Evolutionary conservation across 1,139 yeast species (phyloP).

Genomic region (Keqinozyma sinolaborantium): DNA sequence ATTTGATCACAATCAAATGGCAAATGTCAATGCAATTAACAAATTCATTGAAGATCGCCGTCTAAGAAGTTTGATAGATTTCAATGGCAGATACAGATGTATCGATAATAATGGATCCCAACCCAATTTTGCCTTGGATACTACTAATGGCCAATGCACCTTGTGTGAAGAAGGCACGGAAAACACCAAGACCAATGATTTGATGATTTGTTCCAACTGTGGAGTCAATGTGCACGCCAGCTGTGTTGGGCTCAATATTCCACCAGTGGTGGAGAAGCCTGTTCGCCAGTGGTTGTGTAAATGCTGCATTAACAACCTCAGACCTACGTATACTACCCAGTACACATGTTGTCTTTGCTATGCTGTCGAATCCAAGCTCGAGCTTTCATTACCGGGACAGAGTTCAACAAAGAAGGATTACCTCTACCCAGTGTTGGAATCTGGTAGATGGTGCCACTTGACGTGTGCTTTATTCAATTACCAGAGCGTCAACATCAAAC

Average conservation of each 20-base stretch:
- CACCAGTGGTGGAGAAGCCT: slow-evolving; percentile 19
- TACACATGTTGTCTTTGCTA: slow-evolving; percentile 71
- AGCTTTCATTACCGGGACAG: slow-evolving; percentile 40
- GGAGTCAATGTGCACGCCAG: slow-evolving; percentile 67
- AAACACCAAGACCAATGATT: slow-evolving; percentile 18
- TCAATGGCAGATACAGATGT: slow-evolving; percentile 12
- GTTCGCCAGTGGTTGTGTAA: slow-evolving; percentile 75
- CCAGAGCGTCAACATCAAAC: slow-evolving; percentile 18
- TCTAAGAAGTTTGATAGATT: slow-evolving; percentile 15
- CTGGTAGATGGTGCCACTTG: slow-evolving; percentile 79
- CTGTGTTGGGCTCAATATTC: slow-evolving; percentile 56
- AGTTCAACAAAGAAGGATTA: slow-evolving; percentile 53
- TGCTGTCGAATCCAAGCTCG: slow-evolving; percentile 41
- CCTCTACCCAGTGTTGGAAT: slow-evolving; percentile 60
- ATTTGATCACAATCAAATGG: not conserved
- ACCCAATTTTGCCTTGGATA: not conserved
- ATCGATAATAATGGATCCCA: not conserved
- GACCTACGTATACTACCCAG: slow-evolving; percentile 54
- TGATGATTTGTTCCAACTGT: slow-evolving; percentile 63
- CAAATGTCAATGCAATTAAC: slow-evolving; percentile 1
- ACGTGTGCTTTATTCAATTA: slow-evolving; percentile 62
- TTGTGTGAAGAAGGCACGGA: slow-evolving; percentile 50
- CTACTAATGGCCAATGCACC: slow-evolving; percentile 39
- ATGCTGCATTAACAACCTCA: slow-evolving; percentile 67
- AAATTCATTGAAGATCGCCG: slow-evolving; percentile 11